Evolutionary conservation across 2,329 filamentous ascomycete species (phyloP), one percentile per base, ranked within the genome.

Genomic region (Rhytidhysteron rufulum): DNA sequence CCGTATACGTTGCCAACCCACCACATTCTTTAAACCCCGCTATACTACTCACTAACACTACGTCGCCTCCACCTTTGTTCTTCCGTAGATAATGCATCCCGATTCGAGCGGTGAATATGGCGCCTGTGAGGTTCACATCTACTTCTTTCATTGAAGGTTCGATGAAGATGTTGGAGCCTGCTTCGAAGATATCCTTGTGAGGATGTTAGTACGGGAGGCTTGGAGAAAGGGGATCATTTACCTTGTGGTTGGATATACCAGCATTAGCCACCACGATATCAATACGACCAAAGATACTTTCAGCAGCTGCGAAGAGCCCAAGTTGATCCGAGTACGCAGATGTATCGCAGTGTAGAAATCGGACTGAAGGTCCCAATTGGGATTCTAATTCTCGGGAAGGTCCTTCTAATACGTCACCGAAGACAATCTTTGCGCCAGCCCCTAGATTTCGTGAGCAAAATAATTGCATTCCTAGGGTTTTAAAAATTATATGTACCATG

Each of bases 21-120:
- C 47, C 47, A 18, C 45, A 42, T 16, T 55, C 52, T 18, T 54
- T 50, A 33, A 53, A 55, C 9, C 52, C 54, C 1, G 50, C 52
- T 25, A 51, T 51, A 2, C 39, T 41, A 20, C 51, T 57, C 31
- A 55, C 44, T 3, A 54, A 38, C 13, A 57, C 39, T 27, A 54
- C 31, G 36, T 51, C 45, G 4, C 46, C 44, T 4, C 41, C 42
- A 10, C 20, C 18, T 16, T 22, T 42, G 19, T 40, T 47, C 39
- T 51, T 50, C 25, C 44, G 33, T 7, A 55, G 37, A 29, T 51
- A 53, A 33, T 55, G 49, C 43, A 55, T 41, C 3, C 49, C 54
- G 27, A 50, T 50, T n/a, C 53, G 43, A 16, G 42, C 49, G 2
- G 49, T 45, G 33, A 50, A 55, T 11, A 57, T 45, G 3, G 43